phyloP scores from a whole-genome alignment of 1,139 yeast species.

The Barnettozyma hawaiiensis region DNA sequence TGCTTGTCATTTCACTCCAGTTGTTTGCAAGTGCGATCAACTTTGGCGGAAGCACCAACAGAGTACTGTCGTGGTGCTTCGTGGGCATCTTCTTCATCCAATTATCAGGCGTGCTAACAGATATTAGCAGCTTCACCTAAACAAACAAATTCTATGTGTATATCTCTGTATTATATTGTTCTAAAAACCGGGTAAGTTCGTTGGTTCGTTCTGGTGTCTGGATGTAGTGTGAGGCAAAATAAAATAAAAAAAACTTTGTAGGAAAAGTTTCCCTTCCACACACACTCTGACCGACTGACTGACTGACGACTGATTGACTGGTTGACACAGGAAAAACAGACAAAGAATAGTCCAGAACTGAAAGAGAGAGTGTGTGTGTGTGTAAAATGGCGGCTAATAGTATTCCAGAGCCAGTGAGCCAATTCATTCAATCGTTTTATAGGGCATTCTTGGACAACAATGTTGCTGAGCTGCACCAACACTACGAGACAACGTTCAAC shows the following conservation, averaged over 20 bases:
- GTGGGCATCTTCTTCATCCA: conserved; percentile 38
- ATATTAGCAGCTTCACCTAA: conserved; percentile 4
- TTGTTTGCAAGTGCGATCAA: conserved; percentile 78
- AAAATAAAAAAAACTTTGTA: too few species aligned
- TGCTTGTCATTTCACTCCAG: conserved; percentile 73
- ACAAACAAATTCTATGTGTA: neutral
- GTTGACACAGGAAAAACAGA: too few species aligned
- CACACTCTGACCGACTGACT: neutral
- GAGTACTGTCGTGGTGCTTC: conserved; percentile 48
- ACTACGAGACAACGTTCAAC: conserved; percentile 41
- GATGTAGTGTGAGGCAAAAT: too few species aligned
- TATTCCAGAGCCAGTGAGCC: conserved; percentile 40
- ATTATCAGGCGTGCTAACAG: conserved; percentile 21
- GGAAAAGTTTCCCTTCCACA: neutral
- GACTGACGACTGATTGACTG: too few species aligned
- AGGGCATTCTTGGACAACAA: conserved; percentile 38
- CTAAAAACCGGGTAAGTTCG: neutral
- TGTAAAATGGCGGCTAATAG: neutral
- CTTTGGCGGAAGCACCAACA: conserved; percentile 58
- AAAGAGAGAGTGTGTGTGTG: too few species aligned
- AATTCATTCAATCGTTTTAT: conserved; percentile 39
- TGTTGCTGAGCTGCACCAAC: conserved; percentile 37
- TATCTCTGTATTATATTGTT: neutral
- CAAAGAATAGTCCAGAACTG: too few species aligned
- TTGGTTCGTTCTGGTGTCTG: too few species aligned